Evolutionary conservation across 345 rosid species (phyloP), one percentile per base, ranked within the genome.

Genomic region (Lumnitzera racemosa): DNA sequence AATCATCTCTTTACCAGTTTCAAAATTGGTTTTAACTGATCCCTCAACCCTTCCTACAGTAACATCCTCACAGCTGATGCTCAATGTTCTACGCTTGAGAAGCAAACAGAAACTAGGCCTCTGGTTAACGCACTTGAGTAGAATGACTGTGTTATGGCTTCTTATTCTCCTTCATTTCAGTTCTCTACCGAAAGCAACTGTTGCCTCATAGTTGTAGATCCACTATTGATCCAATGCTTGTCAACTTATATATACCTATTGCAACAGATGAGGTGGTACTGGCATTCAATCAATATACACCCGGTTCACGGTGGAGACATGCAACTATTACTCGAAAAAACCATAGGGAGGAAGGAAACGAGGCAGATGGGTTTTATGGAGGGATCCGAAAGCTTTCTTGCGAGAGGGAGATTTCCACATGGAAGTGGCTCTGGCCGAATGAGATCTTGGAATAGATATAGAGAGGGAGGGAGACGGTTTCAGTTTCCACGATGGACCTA

Each of bases 301-400:
- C 67, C 0, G 89, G 89, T 15, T 85, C 96, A 0, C 75, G 88
- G 68, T 92, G 98, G 98, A 82, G 96, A 64, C 69, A 66, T 47
- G 78, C 81, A 1, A 71, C 54, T 17, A 61, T 92, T 17, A 70
- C 71, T 64, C 63, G 89, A 69, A 87, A 74, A 70, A 88, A 83
- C 24, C 96, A 85, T 62, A 65, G 74, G 57, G 98, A 92, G 70
- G 88, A 79, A 72, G 96, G 98, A 17, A 79, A 81, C 46, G 96
- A 85, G 71, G 96, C 75, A 4, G 89, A 83, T 24, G 98, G 98
- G 3, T 92, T 87, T 62, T 92, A 91, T 51, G 98, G 95, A 47
- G 98, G 98, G 58, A 81, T 91, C 63, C 63, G 92, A 63, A 87
- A 85, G 81, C 74, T 91, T 57, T 59, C 25, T 25, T 68, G 58